Percentiles rank a stretch among this genome's conserved stretches.
Evolutionary conservation across 306 rosid species (phyloP).

Genomic region (Pyrus pyrifolia): DNA sequence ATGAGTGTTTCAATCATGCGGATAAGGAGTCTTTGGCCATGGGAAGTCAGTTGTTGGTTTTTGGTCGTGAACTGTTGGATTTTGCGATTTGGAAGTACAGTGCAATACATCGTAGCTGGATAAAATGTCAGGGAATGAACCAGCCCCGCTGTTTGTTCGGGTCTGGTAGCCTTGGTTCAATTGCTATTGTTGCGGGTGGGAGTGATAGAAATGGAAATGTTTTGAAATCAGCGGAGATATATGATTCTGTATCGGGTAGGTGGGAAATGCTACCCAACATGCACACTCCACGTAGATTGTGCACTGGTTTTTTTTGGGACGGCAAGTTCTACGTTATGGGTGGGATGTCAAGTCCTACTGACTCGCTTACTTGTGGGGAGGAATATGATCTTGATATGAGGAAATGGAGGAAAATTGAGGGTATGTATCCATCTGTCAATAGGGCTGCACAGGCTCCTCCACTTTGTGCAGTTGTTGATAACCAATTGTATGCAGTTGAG

Average conservation of each 20-base stretch:
- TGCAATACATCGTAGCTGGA: slow-evolving; percentile 50
- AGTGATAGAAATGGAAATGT: slow-evolving; percentile 70
- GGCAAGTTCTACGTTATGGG: slow-evolving; percentile 85
- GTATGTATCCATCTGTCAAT: slow-evolving; percentile 79
- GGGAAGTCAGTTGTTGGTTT: slow-evolving; percentile 71
- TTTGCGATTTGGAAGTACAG: slow-evolving; percentile 89
- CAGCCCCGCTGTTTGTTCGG: slow-evolving; percentile 91
- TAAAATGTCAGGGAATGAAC: slow-evolving; percentile 71
- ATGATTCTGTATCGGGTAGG: slow-evolving; percentile 54
- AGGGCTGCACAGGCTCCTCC: slow-evolving; percentile 90
- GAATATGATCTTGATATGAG: slow-evolving; percentile 66
- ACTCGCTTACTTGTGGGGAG: slow-evolving; percentile 83
- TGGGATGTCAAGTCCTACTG: slow-evolving; percentile 75
- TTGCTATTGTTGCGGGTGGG: slow-evolving; percentile 87
- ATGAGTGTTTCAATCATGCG: slow-evolving; percentile 85
- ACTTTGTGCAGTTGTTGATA: slow-evolving; percentile 86
- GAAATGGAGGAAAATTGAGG: slow-evolving; percentile 72
- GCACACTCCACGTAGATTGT: slow-evolving; percentile 77
- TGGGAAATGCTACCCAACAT: slow-evolving; percentile 78
- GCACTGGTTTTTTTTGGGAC: slow-evolving; percentile 89
- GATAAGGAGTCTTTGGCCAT: slow-evolving; percentile 95
- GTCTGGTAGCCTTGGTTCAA: slow-evolving; percentile 72
- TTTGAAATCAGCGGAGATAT: slow-evolving; percentile 66
- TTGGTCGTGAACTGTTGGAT: slow-evolving; percentile 77
- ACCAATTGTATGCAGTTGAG: slow-evolving; percentile 75